Conservation (phyloP, 2,329 filamentous ascomycete genomes). For the Blastomyces silverae region DNA sequence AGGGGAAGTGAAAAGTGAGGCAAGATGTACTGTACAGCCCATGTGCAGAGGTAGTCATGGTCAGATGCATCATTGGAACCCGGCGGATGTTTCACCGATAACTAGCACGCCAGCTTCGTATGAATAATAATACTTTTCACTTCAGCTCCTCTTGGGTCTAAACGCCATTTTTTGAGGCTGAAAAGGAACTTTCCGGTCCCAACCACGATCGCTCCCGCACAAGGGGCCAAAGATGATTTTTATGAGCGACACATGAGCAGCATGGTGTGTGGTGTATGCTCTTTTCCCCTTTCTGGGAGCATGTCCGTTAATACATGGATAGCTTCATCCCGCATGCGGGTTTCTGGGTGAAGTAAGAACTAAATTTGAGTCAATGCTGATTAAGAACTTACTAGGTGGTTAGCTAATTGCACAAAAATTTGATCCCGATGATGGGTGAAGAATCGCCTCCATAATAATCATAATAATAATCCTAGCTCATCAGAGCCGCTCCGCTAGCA, state of each 20-base stretch:
- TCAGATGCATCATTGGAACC: neutral
- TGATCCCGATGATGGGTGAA: too few species aligned
- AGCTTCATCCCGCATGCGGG: neutral
- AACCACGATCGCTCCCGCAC: neutral
- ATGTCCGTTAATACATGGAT: constrained; percentile 1
- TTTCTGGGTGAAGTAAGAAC: neutral
- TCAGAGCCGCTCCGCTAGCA: neutral
- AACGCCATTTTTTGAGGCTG: constrained; percentile 1
- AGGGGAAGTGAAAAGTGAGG: neutral
- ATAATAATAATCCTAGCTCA: neutral
- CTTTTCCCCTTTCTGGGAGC: neutral
- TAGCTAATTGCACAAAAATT: neutral
- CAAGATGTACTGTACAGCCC: neutral
- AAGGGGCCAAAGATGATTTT: neutral
- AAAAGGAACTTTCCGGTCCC: neutral
- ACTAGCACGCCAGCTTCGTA: too few species aligned
- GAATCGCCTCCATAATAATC: too few species aligned
- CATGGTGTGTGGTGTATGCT: neutral
- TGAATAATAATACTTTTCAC: too few species aligned
- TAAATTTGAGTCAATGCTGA: neutral
- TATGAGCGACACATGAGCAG: neutral
- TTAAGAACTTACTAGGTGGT: neutral
- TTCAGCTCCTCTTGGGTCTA: neutral
- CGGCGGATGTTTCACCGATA: neutral
- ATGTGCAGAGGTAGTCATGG: neutral